Evolutionary conservation across 1,284 basidiomycete genomes (phyloP).

Genomic region (Moniliophthora roreri): DNA sequence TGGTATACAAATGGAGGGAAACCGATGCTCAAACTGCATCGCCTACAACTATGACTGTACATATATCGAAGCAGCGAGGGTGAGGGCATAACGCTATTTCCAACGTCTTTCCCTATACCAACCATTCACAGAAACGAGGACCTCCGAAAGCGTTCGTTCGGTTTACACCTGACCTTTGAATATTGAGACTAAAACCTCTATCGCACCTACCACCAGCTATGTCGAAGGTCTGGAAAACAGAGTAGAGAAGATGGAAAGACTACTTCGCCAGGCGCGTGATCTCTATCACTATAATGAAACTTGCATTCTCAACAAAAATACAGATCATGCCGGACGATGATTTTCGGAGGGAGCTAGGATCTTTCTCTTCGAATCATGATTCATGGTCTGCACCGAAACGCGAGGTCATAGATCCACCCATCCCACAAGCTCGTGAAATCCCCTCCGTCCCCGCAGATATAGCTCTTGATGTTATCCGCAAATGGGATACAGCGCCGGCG

Average conservation of each 20-base stretch:
- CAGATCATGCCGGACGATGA: conserved; percentile 6
- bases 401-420: neutral
- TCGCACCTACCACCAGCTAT: conserved; percentile 43
- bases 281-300: neutral
- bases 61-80: conserved; percentile 74
- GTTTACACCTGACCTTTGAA: neutral
- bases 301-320: too few relatives aligned
- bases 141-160: conserved; percentile 82
- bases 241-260: conserved; percentile 70
- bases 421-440: neutral
- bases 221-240: conserved; percentile 74
- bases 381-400: neutral
- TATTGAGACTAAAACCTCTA: neutral
- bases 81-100: conserved; percentile 27
- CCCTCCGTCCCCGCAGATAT: neutral
- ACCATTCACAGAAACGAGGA: conserved; percentile 71
- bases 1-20: conserved; percentile 63
- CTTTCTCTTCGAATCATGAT: too few relatives aligned
- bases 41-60: conserved; percentile 76
- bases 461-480: conserved; percentile 29
- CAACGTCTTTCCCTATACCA: too few relatives aligned
- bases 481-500: conserved; percentile 5
- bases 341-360: too few relatives aligned
- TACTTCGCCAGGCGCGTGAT: conserved; percentile 25
- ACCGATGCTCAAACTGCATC: conserved; percentile 77